A percentile compares a stretch with the other conserved stretches of the same genome.
Conservation (phyloP, 345 rosid species). For the Mallotus nudiflorus region DNA sequence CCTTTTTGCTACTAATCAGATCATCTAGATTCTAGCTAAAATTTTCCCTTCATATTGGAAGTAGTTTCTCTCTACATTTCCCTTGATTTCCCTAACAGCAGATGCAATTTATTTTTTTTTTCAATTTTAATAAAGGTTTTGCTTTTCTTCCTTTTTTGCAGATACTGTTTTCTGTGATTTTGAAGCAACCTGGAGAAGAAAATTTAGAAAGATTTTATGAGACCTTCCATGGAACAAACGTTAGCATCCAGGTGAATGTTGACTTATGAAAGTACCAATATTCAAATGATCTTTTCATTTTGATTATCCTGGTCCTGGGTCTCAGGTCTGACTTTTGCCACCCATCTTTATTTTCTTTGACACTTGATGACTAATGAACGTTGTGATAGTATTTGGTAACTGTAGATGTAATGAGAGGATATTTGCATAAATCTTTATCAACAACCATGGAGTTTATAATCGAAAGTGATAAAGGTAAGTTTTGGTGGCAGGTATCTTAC, state of each 20-base stretch:
- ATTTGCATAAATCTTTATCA: constrained; percentile 72
- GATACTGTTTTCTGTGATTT: constrained; percentile 69
- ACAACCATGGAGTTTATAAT: constrained; percentile 68
- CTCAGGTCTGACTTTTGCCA: background rate
- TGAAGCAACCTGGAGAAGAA: constrained; percentile 55
- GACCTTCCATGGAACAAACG: constrained; percentile 85
- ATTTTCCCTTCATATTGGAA: background rate
- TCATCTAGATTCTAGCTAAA: background rate
- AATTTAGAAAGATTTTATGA: constrained; percentile 64
- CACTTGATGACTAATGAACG: constrained; percentile 33
- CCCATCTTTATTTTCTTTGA: background rate
- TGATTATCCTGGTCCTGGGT: background rate
- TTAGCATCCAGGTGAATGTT: constrained; percentile 74
- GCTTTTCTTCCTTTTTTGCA: constrained; percentile 30
- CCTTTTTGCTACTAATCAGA: background rate
- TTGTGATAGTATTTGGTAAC: constrained; percentile 72
- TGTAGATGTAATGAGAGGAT: constrained; percentile 75
- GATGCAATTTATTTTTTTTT: background rate
- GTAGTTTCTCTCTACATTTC: background rate
- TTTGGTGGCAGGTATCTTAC: background rate
- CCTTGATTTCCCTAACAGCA: background rate
- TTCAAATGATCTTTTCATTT: background rate
- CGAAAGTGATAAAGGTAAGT: constrained; percentile 69
- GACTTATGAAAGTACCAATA: background rate
- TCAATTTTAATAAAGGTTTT: background rate